Evolutionary conservation across 2,329 filamentous ascomycete genomes (phyloP), one percentile per base, ranked within the genome.

Genomic region (Fusarium sp.): DNA sequence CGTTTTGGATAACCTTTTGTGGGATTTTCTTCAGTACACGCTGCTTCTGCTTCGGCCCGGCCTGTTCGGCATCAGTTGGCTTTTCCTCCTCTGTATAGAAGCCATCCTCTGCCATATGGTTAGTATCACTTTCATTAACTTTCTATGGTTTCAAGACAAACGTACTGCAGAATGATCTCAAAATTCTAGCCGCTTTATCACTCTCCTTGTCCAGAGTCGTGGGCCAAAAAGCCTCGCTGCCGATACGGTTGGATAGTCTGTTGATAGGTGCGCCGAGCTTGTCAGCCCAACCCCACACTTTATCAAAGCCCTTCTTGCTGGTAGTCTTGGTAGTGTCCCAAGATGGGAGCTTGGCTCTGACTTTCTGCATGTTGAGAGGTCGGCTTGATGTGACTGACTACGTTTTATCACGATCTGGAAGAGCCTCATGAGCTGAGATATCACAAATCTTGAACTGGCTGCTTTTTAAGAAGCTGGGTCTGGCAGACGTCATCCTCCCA

Each of bases 131-230:
- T 10, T 11, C 13, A 1, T 21, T 0, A 2, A 1, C 3, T 13
- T 9, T 1, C 7, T 20, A 1, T 20, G 9, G 2, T 4, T 4
- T 11, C 10, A 11, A 2, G 6, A 7, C 1, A n/a, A 10, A 75
- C 88, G 73, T 82, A 91, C 89, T 95, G 83, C 93, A 96, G 77
- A 97, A 97, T 67, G 90, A 93, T 73, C 88, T 87, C 42, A 97
- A 77, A 39, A 97, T 97, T 17, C 93, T 84, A 21, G 93, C 93
- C 1, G 93, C 93, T 81, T 97, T 97, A 77, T 97, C 92, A 72
- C 90, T 91, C 81, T 97, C 94, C 76, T 93, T 93, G 74, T 97
- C 93, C 69, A 97, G 83, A 1, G 90, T 90, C 49, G 90, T 93
- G 3, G 94, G 93, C 90, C 93, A 92, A 77, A 97, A 97, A 5